These are phyloP conservation scores for Microdochium paspali DNA, from an alignment of 2,329 filamentous ascomycete species.

Conservation along the genomic window DNA sequence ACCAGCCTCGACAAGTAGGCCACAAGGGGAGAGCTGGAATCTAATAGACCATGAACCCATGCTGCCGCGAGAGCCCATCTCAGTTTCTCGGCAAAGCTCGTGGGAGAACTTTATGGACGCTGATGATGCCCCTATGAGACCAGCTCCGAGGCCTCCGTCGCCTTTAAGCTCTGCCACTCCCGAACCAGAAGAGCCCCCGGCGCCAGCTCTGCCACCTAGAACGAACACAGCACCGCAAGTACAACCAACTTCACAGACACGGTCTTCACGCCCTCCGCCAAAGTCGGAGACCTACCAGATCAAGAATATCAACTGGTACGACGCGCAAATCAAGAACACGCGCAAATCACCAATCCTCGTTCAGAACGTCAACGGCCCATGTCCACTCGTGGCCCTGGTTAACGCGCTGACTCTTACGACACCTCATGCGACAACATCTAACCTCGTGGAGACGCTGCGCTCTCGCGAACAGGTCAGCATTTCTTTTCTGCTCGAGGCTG, in stretches of 20 bases:
- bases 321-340: constrained; percentile 51
- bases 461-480: constrained; percentile 83
- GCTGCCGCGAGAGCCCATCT: constrained; percentile 15
- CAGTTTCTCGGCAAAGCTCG: constrained; percentile 23
- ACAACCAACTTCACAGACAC: constrained; percentile 15
- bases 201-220: background rate
- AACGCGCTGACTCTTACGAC: constrained; percentile 86
- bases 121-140: constrained; percentile 14
- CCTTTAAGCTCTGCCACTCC: background rate
- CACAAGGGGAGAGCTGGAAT: constrained; percentile 36
- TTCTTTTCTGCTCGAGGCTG: constrained; percentile 73
- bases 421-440: constrained; percentile 54
- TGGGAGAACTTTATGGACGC: constrained; percentile 26
- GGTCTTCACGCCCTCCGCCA: constrained; percentile 24
- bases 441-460: constrained; percentile 67
- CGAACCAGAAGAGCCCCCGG: background rate
- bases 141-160: background rate
- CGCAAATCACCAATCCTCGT: constrained; percentile 79
- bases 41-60: constrained; percentile 33
- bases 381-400: constrained; percentile 83
- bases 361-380: constrained; percentile 91
- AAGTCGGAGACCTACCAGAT: constrained; percentile 79
- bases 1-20: constrained; percentile 9
- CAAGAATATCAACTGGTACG: constrained; percentile 82
- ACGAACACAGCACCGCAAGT: background rate